phyloP scores from a whole-genome alignment of 2,329 filamentous ascomycete species.

The Hymenotorrendiella dingleyae region DNA sequence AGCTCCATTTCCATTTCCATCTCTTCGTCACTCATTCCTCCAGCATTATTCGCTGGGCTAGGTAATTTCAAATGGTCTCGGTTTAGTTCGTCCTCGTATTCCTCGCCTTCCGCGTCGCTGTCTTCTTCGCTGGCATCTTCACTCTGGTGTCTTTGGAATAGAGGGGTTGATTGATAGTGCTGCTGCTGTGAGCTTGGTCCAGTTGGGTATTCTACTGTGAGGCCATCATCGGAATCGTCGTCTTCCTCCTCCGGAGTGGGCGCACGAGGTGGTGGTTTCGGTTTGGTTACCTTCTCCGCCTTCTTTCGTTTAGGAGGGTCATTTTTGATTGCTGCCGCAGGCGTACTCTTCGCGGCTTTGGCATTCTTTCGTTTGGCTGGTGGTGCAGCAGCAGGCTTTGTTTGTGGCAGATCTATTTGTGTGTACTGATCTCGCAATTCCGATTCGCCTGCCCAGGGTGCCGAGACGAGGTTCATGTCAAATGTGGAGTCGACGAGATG shows the following conservation, averaged over 20 bases:
- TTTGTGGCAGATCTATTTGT: slow-evolving; percentile 43
- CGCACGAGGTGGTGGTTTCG: slow-evolving; percentile 24
- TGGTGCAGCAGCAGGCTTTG: slow-evolving; percentile 7
- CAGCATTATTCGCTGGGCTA: slow-evolving; percentile 41
- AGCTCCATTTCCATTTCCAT: slow-evolving; percentile 29
- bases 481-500: slow-evolving; percentile 78
- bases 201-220: slow-evolving; percentile 56
- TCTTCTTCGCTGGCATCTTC: slow-evolving; percentile 41
- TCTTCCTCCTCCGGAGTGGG: slow-evolving; percentile 29
- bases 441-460: slow-evolving; percentile 59
- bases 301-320: slow-evolving; percentile 29
- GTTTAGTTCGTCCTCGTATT: slow-evolving; percentile 32
- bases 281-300: slow-evolving; percentile 30
- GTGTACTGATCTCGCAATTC: slow-evolving; percentile 61
- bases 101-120: slow-evolving; percentile 42
- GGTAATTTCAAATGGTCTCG: slow-evolving; percentile 44
- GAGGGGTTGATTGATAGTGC: slow-evolving; percentile 22
- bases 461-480: slow-evolving; percentile 76
- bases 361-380: slow-evolving; percentile 19
- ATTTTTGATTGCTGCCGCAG: slow-evolving; percentile 23
- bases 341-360: slow-evolving; percentile 22
- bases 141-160: slow-evolving; percentile 22
- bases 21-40: slow-evolving; percentile 25
- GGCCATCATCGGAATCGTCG: slow-evolving; percentile 51
- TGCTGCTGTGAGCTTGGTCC: slow-evolving; percentile 34